These are phyloP conservation scores for Trametes punicea DNA, from an alignment of 768 basidiomycete species.

Conservation along the genomic window DNA sequence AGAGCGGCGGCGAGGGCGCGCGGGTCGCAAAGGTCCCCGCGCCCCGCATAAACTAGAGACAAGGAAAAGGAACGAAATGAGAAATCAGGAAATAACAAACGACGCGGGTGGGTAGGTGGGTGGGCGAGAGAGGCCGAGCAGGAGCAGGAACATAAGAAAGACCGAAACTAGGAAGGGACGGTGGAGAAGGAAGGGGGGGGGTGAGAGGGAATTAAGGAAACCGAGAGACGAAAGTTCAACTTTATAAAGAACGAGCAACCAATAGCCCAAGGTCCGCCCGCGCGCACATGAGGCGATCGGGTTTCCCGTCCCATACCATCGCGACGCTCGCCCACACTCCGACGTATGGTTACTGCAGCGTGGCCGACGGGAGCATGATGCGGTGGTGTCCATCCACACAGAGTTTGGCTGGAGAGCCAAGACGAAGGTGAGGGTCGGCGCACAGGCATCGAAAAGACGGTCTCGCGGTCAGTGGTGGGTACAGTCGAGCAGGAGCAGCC, in stretches of 20 bases:
- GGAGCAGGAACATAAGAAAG: not conserved
- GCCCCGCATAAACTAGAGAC: conserved; percentile 6
- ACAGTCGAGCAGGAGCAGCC: conserved; percentile 9
- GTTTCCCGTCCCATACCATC: conserved; percentile 1
- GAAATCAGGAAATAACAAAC: not conserved
- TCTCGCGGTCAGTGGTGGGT: conserved; percentile 12
- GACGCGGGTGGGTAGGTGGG: not conserved
- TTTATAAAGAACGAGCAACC: conserved; percentile 57
- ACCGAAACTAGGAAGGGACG: not conserved
- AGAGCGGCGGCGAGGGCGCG: conserved; percentile 13
- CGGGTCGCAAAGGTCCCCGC: not conserved
- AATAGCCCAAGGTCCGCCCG: conserved; percentile 52
- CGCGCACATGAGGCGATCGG: conserved; percentile 1
- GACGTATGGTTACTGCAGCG: not conserved
- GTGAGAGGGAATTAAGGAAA: conserved; percentile 24
- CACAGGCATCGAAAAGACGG: not conserved
- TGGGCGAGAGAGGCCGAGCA: not conserved
- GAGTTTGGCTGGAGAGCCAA: conserved; percentile 2
- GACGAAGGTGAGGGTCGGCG: conserved; percentile 1
- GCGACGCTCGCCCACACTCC: conserved; percentile 1
- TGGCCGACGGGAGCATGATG: not conserved
- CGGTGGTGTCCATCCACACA: not conserved
- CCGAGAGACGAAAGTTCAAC: conserved; percentile 33
- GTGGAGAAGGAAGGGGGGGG: conserved; percentile 22
- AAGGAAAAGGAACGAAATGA: not conserved